phyloP scores from a whole-genome alignment of 768 basidiomycete genomes.

The Kwoniella bestiolae region DNA sequence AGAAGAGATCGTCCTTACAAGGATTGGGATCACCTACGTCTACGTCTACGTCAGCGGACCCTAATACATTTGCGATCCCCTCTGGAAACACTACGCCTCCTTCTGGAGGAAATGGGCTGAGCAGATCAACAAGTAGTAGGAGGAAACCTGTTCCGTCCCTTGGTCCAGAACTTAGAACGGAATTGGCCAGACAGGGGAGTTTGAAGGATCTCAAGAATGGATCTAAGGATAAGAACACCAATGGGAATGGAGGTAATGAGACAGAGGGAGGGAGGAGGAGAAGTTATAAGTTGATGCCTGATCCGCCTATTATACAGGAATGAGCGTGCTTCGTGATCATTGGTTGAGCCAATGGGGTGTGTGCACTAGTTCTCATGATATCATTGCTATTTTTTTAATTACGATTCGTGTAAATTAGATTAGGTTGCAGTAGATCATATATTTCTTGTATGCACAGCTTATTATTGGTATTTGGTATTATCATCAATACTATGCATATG shows the following conservation, averaged over 20 bases:
- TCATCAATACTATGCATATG: too few species aligned
- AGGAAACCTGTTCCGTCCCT: conserved; percentile 47
- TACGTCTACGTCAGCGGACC: conserved; percentile 4
- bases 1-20: not conserved
- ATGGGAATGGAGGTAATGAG: not conserved
- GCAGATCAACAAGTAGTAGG: conserved; percentile 20
- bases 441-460: too few species aligned
- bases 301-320: conserved; percentile 28
- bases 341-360: conserved; percentile 3
- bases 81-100: not conserved
- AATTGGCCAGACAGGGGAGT: conserved; percentile 28
- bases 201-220: conserved; percentile 11
- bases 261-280: conserved; percentile 14
- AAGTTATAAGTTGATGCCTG: conserved; percentile 38
- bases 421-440: not conserved
- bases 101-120: conserved; percentile 13
- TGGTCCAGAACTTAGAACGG: conserved; percentile 35
- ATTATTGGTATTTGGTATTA: too few species aligned
- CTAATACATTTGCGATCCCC: not conserved
- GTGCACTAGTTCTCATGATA: not conserved
- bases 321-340: not conserved
- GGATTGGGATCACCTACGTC: conserved; percentile 1
- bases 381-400: not conserved
- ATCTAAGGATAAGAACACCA: conserved; percentile 7
- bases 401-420: not conserved